Percentiles rank a stretch among this genome's conserved stretches.
Evolutionary conservation across 345 rosid genomes (phyloP).

Genomic region (Clausena lansium): DNA sequence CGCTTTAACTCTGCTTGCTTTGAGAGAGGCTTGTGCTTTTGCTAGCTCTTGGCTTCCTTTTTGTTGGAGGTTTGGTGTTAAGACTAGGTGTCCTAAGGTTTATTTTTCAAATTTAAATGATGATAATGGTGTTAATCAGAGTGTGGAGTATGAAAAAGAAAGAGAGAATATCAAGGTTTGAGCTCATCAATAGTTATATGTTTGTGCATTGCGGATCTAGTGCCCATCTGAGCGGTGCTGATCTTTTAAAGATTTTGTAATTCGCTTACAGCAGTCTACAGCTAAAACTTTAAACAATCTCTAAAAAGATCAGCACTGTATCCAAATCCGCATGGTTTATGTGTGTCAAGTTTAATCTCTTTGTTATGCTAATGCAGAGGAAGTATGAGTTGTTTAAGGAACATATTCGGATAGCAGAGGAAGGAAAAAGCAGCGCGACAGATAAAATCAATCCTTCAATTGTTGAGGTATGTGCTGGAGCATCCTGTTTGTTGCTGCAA

Average conservation of each 20-base stretch:
- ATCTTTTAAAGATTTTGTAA: too few species aligned
- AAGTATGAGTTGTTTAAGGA: conserved; percentile 35
- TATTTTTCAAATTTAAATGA: conserved; percentile 29
- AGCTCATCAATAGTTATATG: neutral
- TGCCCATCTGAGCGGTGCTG: too few species aligned
- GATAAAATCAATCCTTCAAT: conserved; percentile 19
- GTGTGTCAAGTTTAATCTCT: neutral
- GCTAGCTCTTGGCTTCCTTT: conserved; percentile 49
- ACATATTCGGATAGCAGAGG: conserved; percentile 18
- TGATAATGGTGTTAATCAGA: neutral
- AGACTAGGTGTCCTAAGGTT: conserved; percentile 33
- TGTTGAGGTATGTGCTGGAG: conserved; percentile 28
- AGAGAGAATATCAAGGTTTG: conserved; percentile 26
- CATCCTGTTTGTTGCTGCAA: neutral
- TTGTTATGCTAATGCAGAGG: conserved; percentile 5
- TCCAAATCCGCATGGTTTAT: too few species aligned
- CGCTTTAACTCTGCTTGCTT: conserved; percentile 30
- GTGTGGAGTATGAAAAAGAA: conserved; percentile 15
- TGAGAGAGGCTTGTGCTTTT: conserved; percentile 39
- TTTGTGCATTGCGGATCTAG: neutral
- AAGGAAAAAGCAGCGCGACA: neutral
- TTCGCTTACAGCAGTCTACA: too few species aligned
- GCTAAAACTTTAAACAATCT: too few species aligned
- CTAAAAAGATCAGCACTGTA: too few species aligned
- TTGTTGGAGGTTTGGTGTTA: conserved; percentile 32